phyloP scores from a whole-genome alignment of 192 early-diverging fungal species.

The Coemansia sp. region DNA sequence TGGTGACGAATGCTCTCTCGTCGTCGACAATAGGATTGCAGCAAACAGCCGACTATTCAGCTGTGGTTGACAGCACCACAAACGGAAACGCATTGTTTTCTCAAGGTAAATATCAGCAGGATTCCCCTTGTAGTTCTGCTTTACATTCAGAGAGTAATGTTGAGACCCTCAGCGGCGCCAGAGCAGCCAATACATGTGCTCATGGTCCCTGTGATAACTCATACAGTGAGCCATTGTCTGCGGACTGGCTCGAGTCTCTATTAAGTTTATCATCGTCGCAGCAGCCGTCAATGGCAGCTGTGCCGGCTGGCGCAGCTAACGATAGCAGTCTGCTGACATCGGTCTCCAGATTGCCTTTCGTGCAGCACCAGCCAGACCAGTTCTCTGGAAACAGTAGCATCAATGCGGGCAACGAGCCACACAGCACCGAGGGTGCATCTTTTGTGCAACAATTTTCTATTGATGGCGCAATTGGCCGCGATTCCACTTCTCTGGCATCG shows the following conservation, averaged over 20 bases:
- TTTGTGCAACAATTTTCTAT: slow-evolving; percentile 10
- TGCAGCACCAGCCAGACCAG: background rate
- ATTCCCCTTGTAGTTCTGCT: slow-evolving; percentile 5
- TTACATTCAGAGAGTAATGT: background rate
- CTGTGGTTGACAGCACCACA: slow-evolving; percentile 1
- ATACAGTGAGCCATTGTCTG: slow-evolving; percentile 5
- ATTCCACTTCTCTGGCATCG: slow-evolving; percentile 6
- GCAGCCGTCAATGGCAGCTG: background rate
- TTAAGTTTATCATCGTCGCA: background rate
- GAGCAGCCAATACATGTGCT: slow-evolving; percentile 14
- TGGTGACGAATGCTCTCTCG: background rate
- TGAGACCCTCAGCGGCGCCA: slow-evolving; percentile 9
- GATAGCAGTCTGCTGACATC: background rate
- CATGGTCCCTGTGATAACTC: slow-evolving; percentile 11
- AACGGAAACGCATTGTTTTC: slow-evolving; percentile 1
- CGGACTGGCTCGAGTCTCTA: slow-evolving; percentile 22
- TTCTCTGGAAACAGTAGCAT: background rate
- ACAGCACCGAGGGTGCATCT: background rate
- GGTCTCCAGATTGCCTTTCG: background rate
- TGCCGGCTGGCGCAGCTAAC: background rate
- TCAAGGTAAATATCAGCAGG: slow-evolving; percentile 33
- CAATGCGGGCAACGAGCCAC: background rate
- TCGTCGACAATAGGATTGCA: background rate
- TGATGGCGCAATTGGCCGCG: slow-evolving; percentile 2
- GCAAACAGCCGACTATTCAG: background rate